phyloP scores from a whole-genome alignment of 2,329 filamentous ascomycete genomes.

The Periconia macrospinosa region DNA sequence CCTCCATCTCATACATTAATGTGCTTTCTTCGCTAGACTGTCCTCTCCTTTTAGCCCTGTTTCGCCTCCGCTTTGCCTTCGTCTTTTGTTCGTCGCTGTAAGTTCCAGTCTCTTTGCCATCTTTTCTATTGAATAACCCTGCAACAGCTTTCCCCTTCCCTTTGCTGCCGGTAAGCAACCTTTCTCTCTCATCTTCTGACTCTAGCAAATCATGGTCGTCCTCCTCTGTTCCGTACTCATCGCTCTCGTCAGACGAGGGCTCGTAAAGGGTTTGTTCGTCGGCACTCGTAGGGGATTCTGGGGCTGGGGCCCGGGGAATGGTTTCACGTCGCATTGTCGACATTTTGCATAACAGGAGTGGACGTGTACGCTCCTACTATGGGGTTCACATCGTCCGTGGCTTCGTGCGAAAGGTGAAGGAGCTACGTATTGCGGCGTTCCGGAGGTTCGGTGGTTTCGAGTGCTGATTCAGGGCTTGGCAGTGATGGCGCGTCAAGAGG shows the following conservation, averaged over 20 bases:
- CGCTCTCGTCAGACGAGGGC: constrained; percentile 28
- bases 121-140: constrained; percentile 31
- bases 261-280: constrained; percentile 38
- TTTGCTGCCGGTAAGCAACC: constrained; percentile 39
- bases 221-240: constrained; percentile 35
- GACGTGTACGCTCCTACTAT: constrained; percentile 15
- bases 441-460: background rate
- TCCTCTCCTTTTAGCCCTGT: constrained; percentile 67
- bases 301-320: constrained; percentile 7
- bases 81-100: constrained; percentile 16
- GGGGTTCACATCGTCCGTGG: background rate
- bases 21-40: constrained; percentile 29
- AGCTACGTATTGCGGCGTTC: background rate
- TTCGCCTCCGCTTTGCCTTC: constrained; percentile 45
- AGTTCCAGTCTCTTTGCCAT: constrained; percentile 16
- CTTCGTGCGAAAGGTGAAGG: background rate
- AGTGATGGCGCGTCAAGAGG: too few relatives aligned
- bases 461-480: constrained; percentile 1
- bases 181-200: constrained; percentile 51
- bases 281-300: constrained; percentile 25
- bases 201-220: constrained; percentile 46
- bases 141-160: constrained; percentile 25
- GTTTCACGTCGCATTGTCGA: constrained; percentile 19
- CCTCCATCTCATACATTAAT: constrained; percentile 89
- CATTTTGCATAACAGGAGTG: constrained; percentile 18